These are phyloP conservation scores for Rhodotorula sp. DNA, from an alignment of 1,284 basidiomycete species.

Conservation along the genomic window DNA sequence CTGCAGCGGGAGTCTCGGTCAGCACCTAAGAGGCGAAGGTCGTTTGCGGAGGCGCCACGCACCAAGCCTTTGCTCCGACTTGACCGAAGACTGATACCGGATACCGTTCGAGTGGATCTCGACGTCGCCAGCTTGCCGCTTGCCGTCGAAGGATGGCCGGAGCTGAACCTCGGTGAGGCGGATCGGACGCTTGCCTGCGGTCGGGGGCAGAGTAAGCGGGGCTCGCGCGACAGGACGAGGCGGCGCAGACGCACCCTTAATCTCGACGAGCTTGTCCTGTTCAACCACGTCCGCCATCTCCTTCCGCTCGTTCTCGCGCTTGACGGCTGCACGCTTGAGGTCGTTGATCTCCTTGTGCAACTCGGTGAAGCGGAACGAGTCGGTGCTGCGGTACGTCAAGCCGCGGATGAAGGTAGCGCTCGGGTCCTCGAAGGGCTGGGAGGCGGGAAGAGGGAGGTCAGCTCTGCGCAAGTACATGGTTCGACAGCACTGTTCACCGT, in stretches of 20 bases:
- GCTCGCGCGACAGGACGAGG: background rate
- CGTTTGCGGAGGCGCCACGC: constrained; percentile 47
- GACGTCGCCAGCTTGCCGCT: constrained; percentile 81
- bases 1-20: constrained; percentile 52
- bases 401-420: constrained; percentile 96
- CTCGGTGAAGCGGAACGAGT: constrained; percentile 82
- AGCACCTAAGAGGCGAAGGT: background rate
- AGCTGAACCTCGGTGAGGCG: constrained; percentile 90
- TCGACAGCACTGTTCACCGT: constrained; percentile 59
- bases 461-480: background rate
- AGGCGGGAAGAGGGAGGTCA: background rate
- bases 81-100: constrained; percentile 76
- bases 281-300: constrained; percentile 97
- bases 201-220: background rate
- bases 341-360: constrained; percentile 91
- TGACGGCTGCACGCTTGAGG: constrained; percentile 93
- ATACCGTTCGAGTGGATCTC: constrained; percentile 98
- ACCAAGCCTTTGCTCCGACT: constrained; percentile 84
- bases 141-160: constrained; percentile 88
- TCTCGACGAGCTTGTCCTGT: constrained; percentile 82
- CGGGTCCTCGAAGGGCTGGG: constrained; percentile 91
- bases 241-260: constrained; percentile 61
- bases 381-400: constrained; percentile 86
- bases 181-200: constrained; percentile 58
- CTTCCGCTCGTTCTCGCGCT: constrained; percentile 95